These are phyloP conservation scores for Bondarzewia mesenterica DNA, from an alignment of 1,284 basidiomycete species.

Conservation along the genomic window DNA sequence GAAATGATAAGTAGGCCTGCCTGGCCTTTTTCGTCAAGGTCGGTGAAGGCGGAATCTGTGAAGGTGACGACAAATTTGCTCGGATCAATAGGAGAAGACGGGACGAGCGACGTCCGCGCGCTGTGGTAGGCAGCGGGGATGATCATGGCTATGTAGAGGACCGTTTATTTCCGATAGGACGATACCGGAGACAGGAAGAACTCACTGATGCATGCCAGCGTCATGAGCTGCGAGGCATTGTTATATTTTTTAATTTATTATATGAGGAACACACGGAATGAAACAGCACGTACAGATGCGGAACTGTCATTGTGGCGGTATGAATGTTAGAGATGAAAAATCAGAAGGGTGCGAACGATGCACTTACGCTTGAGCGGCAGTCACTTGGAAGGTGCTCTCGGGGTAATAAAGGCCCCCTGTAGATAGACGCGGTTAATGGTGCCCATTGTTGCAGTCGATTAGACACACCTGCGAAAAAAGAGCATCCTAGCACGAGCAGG, in stretches of 20 bases:
- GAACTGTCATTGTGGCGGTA: conserved; percentile 23
- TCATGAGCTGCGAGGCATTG: conserved; percentile 58
- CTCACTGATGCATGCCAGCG: conserved; percentile 80
- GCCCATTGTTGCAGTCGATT: neutral
- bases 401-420: conserved; percentile 55
- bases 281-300: conserved; percentile 43
- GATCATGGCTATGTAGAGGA: conserved; percentile 53
- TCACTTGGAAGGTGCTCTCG: conserved; percentile 73
- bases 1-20: conserved; percentile 71
- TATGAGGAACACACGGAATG: neutral
- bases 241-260: neutral
- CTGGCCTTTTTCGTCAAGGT: conserved; percentile 23
- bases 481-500: conserved; percentile 82
- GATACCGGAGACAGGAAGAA: conserved; percentile 7
- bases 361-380: conserved; percentile 79
- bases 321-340: conserved; percentile 11
- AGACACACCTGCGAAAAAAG: conserved; percentile 65
- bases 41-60: conserved; percentile 4
- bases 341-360: no score
- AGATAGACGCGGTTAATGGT: conserved; percentile 1
- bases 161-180: neutral
- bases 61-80: conserved; percentile 3
- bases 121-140: conserved; percentile 86
- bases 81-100: neutral
- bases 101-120: conserved; percentile 24